Percentiles rank a stretch among this genome's conserved stretches.
Evolutionary conservation across 805 yeast species (phyloP).

Genomic region (Starmerella floricola): DNA sequence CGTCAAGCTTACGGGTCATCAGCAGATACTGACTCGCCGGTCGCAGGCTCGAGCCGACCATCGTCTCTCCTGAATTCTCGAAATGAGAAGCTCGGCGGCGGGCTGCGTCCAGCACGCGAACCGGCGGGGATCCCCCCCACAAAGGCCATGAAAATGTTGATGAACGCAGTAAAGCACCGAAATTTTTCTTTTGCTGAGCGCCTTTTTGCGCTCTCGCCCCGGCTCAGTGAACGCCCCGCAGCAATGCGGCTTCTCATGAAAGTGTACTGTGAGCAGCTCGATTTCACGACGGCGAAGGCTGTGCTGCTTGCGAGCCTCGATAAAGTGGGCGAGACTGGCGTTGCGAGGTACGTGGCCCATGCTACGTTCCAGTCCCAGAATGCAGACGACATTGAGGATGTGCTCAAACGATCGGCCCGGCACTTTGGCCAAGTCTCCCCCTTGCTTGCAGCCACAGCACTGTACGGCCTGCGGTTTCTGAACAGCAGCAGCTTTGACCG

Average conservation of each 20-base stretch:
- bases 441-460: constrained; percentile 11
- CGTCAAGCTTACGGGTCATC: not conserved
- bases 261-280: constrained; percentile 16
- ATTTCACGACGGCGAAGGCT: constrained; percentile 20
- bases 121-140: constrained; percentile 1
- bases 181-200: constrained; percentile 9
- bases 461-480: constrained; percentile 16
- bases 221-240: constrained; percentile 9
- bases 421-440: not conserved
- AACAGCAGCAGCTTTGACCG: constrained; percentile 11
- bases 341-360: constrained; percentile 12
- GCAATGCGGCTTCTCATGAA: constrained; percentile 16
- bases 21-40: too few relatives aligned
- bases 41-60: not conserved
- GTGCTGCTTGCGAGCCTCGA: constrained; percentile 11
- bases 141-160: constrained; percentile 5
- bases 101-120: not conserved
- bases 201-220: constrained; percentile 9
- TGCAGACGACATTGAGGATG: constrained; percentile 12
- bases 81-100: not conserved
- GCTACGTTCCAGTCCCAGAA: constrained; percentile 14
- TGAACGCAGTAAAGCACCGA: constrained; percentile 4
- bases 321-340: constrained; percentile 9
- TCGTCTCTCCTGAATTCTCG: not conserved
- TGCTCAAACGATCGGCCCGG: constrained; percentile 4